These are phyloP conservation scores for Thymus quinquecostatus DNA, from an alignment of 257 asterid genomes.

Conservation along the genomic window DNA sequence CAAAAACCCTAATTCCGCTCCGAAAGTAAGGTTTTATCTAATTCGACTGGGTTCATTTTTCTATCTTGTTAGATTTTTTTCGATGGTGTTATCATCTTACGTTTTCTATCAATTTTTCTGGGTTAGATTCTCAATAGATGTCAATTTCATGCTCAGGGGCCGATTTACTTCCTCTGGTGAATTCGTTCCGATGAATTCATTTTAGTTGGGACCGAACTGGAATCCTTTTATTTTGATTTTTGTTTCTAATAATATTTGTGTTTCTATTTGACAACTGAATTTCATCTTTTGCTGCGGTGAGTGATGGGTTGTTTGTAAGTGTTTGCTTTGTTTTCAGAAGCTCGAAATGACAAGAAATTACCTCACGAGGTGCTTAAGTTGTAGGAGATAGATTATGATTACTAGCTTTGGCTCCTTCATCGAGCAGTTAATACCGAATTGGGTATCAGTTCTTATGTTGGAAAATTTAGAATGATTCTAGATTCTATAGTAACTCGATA, in stretches of 20 bases:
- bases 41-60: neutral
- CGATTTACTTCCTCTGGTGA: neutral
- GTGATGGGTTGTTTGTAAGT: neutral
- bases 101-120: no score
- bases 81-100: no score
- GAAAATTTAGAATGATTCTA: neutral
- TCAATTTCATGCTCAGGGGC: neutral
- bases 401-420: no score
- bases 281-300: neutral
- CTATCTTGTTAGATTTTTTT: no score
- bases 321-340: neutral
- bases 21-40: neutral
- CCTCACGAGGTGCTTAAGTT: neutral
- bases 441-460: neutral
- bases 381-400: neutral
- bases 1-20: neutral
- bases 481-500: neutral
- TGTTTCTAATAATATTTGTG: neutral
- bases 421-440: neutral
- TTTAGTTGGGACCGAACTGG: neutral
- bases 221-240: neutral
- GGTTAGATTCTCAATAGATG: neutral
- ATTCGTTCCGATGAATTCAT: neutral
- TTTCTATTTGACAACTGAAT: neutral
- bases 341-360: neutral